Conservation (phyloP, 2,329 filamentous ascomycete species). For the Aspergillus fischeri region DNA sequence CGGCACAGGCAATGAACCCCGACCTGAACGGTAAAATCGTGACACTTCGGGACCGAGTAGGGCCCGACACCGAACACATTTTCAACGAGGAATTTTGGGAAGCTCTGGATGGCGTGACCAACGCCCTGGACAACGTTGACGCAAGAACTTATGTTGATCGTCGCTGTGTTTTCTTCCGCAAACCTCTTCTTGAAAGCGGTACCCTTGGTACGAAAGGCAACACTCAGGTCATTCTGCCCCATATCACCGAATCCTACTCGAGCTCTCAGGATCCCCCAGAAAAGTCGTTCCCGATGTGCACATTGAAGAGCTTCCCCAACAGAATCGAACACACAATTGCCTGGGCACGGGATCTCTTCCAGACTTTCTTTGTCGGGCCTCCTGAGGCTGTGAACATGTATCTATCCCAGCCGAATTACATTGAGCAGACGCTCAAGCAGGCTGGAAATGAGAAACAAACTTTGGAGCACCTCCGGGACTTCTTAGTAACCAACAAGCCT, state of each 20-base stretch:
- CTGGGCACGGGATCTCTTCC: conserved; percentile 94
- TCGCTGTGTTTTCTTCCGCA: conserved; percentile 96
- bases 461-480: conserved; percentile 83
- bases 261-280: conserved; percentile 95
- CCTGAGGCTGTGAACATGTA: conserved; percentile 94
- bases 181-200: conserved; percentile 91
- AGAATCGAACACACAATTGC: conserved; percentile 98
- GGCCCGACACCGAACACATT: conserved; percentile 83
- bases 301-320: conserved; percentile 94
- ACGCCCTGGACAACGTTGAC: conserved; percentile 95
- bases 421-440: conserved; percentile 82
- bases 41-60: conserved; percentile 82
- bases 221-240: conserved; percentile 89
- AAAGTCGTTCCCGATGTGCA: conserved; percentile 99
- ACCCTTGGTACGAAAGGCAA: conserved; percentile 99
- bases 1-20: conserved; percentile 94
- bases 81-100: conserved; percentile 96
- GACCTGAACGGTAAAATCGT: conserved; percentile 83
- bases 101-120: conserved; percentile 83
- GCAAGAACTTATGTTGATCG: conserved; percentile 94
- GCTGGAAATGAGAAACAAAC: conserved; percentile 93
- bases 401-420: conserved; percentile 83
- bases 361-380: conserved; percentile 87
- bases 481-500: conserved; percentile 85
- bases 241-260: conserved; percentile 93